These are phyloP conservation scores for Aspergillus flavus DNA, from an alignment of 2,329 filamentous ascomycete genomes.

Conservation along the genomic window DNA sequence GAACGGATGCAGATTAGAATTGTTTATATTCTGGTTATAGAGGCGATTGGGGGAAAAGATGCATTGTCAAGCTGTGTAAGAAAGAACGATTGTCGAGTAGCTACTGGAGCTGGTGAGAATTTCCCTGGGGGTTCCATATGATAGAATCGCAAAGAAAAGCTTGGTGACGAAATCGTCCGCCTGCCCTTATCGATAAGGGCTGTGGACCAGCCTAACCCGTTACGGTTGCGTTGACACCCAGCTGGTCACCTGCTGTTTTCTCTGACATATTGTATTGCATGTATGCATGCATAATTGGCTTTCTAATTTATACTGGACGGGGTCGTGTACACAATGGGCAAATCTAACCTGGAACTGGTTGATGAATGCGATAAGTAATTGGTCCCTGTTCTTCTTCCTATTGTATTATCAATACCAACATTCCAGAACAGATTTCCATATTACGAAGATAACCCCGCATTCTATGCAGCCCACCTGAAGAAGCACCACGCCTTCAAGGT, in stretches of 20 bases:
- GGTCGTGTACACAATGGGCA: constrained; percentile 28
- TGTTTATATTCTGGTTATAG: background rate
- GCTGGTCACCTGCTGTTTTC: background rate
- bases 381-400: background rate
- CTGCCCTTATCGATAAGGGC: constrained; percentile 36
- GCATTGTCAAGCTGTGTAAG: constrained; percentile 3
- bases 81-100: background rate
- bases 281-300: background rate
- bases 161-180: constrained; percentile 29
- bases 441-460: constrained; percentile 60
- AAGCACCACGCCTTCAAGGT: constrained; percentile 69
- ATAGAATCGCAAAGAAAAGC: constrained; percentile 29
- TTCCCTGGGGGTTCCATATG: constrained; percentile 21
- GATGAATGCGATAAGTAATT: constrained; percentile 58
- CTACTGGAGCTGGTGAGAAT: constrained; percentile 14
- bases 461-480: constrained; percentile 56
- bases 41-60: background rate
- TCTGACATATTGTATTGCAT: background rate
- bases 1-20: background rate
- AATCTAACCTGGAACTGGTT: constrained; percentile 58
- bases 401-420: constrained; percentile 14
- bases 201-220: background rate
- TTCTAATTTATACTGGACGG: background rate
- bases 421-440: constrained; percentile 72
- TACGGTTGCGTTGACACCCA: background rate